Evolutionary conservation across 75 land plant genomes (phyloP).

Genomic region (Selaginella tamariscina): DNA sequence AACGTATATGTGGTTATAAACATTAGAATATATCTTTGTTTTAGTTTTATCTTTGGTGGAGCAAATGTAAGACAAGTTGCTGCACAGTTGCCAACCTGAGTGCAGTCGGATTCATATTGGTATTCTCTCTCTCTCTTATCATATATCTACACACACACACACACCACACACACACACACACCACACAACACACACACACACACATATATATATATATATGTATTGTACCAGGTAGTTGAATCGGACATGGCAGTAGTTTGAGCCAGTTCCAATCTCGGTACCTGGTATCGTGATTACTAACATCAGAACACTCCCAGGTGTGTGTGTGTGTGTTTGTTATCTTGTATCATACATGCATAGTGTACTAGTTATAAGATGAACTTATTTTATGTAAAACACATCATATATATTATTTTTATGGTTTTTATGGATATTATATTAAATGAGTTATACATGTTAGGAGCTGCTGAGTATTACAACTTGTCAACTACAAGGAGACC

Average conservation of each 20-base stretch:
- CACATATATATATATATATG: too few relatives aligned
- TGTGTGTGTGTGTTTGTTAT: not conserved
- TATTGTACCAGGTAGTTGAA: too few relatives aligned
- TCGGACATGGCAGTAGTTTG: slow-evolving; percentile 58
- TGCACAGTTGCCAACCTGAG: slow-evolving; percentile 53
- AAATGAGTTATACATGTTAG: slow-evolving; percentile 21
- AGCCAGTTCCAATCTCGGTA: slow-evolving; percentile 59
- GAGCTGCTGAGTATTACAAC: slow-evolving; percentile 67
- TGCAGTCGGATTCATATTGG: slow-evolving; percentile 77
- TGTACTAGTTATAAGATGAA: not conserved
- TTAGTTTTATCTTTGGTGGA: slow-evolving; percentile 54
- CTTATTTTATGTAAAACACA: not conserved
- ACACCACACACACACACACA: too few relatives aligned
- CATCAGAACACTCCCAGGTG: slow-evolving; percentile 50
- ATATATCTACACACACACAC: too few relatives aligned
- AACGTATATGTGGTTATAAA: too few relatives aligned
- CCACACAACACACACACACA: too few relatives aligned
- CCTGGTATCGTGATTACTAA: slow-evolving; percentile 71
- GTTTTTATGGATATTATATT: not conserved
- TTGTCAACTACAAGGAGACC: slow-evolving; percentile 48
- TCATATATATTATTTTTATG: not conserved
- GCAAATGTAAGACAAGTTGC: slow-evolving; percentile 46
- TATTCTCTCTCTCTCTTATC: too few relatives aligned
- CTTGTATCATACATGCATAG: too few relatives aligned
- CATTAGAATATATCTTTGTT: too few relatives aligned